Evolutionary conservation across 768 basidiomycete genomes (phyloP), one percentile per base, ranked within the genome.

Genomic region (Tephrocybe sp.): DNA sequence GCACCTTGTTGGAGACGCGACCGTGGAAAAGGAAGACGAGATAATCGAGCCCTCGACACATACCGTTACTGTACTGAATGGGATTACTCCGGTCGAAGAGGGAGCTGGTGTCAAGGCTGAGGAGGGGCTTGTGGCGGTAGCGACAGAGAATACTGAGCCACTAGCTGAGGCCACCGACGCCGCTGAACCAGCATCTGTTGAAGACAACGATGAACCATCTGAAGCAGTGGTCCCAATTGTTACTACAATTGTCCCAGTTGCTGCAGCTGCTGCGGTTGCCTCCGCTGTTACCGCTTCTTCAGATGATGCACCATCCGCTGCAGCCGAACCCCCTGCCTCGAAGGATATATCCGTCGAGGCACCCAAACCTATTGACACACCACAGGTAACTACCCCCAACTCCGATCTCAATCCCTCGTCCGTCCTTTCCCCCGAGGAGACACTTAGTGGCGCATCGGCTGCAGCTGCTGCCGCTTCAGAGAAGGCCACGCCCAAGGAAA

Each of bases 331-430:
- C n/a, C 23, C 36, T 15, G 36, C 24, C 43, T 39, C 38, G 6
- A 33, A 45, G 12, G 50, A 38, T 21, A 14, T 10, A 10, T 32
- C 53, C 43, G 8, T 34, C 21, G 28, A 45, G 38, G 18, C 41
- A 17, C 25, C 34, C 23, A 40, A 43, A 36, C 20, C 44, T 26
- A 32, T 47, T 23, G 32, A 50, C 32, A 56, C 47, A 23, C 51
- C 42, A 24, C 25, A 52, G 26, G 42, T 37, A 14, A 52, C 20
- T 21, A 48, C 48, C 4, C 39, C 40, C 28, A 43, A 40, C n/a
- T 50, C 55, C 23, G 34, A 38, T 44, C 15, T 48, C 25, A 33
- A 49, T 21, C 46, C 48, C 11, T 49, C 42, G 11, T 39, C 55
- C 18, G 42, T 49, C n/a, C 30, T 53, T 15, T 55, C 28, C 20